Evolutionary conservation across 140 eudicot genomes (phyloP), one percentile per base, ranked within the genome.

Genomic region (Bidens hawaiensis): DNA sequence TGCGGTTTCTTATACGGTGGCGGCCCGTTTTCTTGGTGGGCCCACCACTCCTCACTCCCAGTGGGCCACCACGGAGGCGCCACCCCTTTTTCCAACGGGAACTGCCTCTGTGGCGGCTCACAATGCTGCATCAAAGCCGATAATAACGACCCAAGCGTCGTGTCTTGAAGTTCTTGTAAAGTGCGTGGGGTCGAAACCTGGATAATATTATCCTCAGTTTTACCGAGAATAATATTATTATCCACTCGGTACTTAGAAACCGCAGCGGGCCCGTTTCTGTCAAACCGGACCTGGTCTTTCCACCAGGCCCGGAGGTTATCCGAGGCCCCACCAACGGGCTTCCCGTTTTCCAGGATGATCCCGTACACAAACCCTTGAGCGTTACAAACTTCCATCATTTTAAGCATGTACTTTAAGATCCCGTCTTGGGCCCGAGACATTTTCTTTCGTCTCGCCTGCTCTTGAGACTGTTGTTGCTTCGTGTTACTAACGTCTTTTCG

Each of bases 371-470:
- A 81, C 36, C 86, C 86, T 42, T 81, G 86, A 12, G 86, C 86
- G n/a, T 81, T 81, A 36, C 86, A 81, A 25, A 76, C 86, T 73
- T 81, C 86, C 86, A 81, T 81, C 86, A 81, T 81, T 22, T 81
- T 81, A 4, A 81, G 77, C 86, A 81, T 81, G 75, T 81, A 81
- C 31, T 81, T 81, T 49, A 81, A 48, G 57, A 81, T 81, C 41
- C 91, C 91, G 45, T 84, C 91, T 78, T 80, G 87, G 8, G 91
- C 91, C 0, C 91, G 79, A 11, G 91, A 84, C 91, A 84, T 84
- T 62, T 84, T 84, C 82, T 84, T 84, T 60, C 91, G 70, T 38
- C 91, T 72, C 3, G 91, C 91, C 69, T 84, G 91, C 54, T 84
- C 91, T 54, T 80, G 91, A 14, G 91, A 84, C 55, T 77, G 87